phyloP scores from a whole-genome alignment of 1,284 basidiomycete species.

The Trichosporon inkin region DNA sequence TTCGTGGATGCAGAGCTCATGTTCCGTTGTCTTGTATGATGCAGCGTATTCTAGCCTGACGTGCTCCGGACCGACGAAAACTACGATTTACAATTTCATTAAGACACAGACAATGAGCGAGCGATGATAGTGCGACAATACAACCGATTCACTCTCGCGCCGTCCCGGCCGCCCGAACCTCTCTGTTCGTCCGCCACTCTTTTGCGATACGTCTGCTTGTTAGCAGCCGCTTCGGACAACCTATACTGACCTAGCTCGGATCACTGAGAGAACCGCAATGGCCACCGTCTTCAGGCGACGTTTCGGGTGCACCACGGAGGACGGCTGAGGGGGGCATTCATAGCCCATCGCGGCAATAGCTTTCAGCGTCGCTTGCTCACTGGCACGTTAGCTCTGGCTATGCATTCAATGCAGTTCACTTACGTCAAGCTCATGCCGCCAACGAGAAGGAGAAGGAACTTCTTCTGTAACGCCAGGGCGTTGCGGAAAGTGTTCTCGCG shows the following conservation, averaged over 20 bases:
- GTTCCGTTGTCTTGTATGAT: too few relatives aligned
- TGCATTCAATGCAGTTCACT: constrained; percentile 23
- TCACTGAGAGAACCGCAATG: constrained; percentile 62
- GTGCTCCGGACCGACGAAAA: too few relatives aligned
- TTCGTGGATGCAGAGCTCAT: too few relatives aligned
- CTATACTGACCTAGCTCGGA: constrained; percentile 61
- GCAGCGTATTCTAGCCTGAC: too few relatives aligned
- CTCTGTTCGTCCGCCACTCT: constrained; percentile 5
- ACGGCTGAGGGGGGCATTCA: constrained; percentile 50
- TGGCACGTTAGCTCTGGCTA: constrained; percentile 39
- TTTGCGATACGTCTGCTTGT: constrained; percentile 8
- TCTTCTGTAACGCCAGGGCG: constrained; percentile 80
- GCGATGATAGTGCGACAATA: too few relatives aligned
- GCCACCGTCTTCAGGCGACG: constrained; percentile 61
- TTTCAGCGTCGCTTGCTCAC: constrained; percentile 71
- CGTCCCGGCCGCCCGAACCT: background rate
- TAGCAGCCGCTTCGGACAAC: background rate
- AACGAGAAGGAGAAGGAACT: constrained; percentile 56
- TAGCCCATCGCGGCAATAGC: constrained; percentile 74
- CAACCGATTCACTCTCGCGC: background rate
- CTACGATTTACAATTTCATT: background rate
- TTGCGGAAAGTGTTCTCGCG: constrained; percentile 78
- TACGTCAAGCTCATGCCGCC: constrained; percentile 68
- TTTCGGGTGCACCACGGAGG: constrained; percentile 36
- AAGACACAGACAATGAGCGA: background rate